These are phyloP conservation scores for Schizosaccharomyces cryophilus DNA, from an alignment of 805 yeast species.

Conservation along the genomic window DNA sequence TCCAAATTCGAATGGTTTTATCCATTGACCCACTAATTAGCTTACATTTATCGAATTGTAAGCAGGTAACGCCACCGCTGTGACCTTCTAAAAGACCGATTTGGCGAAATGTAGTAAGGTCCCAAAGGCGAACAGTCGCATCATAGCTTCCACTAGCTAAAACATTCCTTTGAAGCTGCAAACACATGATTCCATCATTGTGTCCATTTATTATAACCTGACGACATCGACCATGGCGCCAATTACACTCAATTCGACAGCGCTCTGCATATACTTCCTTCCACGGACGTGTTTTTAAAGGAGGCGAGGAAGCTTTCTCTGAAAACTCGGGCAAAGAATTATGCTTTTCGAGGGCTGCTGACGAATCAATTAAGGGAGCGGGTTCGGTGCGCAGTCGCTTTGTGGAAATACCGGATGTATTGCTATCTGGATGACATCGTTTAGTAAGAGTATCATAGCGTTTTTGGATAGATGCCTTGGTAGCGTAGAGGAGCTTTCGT, in stretches of 20 bases:
- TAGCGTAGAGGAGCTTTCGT: slow-evolving; percentile 25
- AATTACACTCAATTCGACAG: slow-evolving; percentile 71
- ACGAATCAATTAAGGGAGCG: slow-evolving; percentile 5
- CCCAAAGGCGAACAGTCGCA: slow-evolving; percentile 82
- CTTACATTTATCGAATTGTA: slow-evolving; percentile 71
- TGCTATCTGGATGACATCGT: background rate
- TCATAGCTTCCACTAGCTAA: slow-evolving; percentile 85
- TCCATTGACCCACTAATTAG: slow-evolving; percentile 82
- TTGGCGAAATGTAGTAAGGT: slow-evolving; percentile 51
- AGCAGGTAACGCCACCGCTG: slow-evolving; percentile 58
- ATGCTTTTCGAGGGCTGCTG: background rate
- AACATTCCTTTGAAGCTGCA: slow-evolving; percentile 58
- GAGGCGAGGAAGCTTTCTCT: background rate
- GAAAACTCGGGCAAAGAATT: background rate
- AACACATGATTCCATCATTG: slow-evolving; percentile 65
- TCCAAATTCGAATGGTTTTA: slow-evolving; percentile 83
- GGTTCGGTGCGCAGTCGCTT: slow-evolving; percentile 4
- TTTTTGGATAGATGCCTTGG: slow-evolving; percentile 8
- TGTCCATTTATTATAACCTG: slow-evolving; percentile 52
- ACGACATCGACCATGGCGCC: slow-evolving; percentile 64
- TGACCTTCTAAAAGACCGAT: slow-evolving; percentile 70
- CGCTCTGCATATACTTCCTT: slow-evolving; percentile 37
- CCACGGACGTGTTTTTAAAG: background rate
- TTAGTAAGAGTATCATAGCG: slow-evolving; percentile 1
- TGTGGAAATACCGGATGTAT: too few relatives aligned